phyloP scores from a whole-genome alignment of 352 stramenopile species.

The Pythium sukuiense region DNA sequence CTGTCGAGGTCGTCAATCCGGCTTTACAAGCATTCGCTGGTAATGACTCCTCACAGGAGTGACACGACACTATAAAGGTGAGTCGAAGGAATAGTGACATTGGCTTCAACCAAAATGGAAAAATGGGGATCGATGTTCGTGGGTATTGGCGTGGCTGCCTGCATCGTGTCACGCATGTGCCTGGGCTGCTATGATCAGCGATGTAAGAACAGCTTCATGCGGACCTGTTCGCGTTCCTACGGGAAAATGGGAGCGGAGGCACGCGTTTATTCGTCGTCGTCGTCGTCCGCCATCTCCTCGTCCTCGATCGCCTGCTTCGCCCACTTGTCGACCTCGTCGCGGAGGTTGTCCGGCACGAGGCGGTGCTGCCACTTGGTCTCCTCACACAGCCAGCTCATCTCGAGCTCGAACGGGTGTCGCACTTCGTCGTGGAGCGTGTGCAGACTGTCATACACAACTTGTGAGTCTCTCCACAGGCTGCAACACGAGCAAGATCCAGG shows the following conservation, averaged over 20 bases:
- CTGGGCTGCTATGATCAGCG: not conserved
- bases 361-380: slow-evolving; percentile 95
- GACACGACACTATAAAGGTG: not conserved
- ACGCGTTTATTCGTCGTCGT: slow-evolving; percentile 66
- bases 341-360: slow-evolving; percentile 90
- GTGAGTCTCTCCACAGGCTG: slow-evolving; percentile 4
- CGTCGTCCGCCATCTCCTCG: slow-evolving; percentile 87
- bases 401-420: slow-evolving; percentile 98
- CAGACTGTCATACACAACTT: slow-evolving; percentile 60
- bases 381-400: slow-evolving; percentile 98
- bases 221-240: not conserved
- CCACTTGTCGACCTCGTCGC: slow-evolving; percentile 84
- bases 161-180: not conserved
- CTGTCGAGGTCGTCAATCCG: not conserved
- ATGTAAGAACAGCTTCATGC: not conserved
- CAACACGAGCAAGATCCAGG: not conserved
- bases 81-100: not conserved
- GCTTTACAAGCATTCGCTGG: not conserved
- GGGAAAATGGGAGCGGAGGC: not conserved
- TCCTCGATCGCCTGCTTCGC: slow-evolving; percentile 85
- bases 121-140: slow-evolving; percentile 4
- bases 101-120: not conserved
- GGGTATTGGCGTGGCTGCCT: not conserved
- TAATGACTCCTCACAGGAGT: not conserved
- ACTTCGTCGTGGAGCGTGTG: slow-evolving; percentile 96